Evolutionary conservation across 139 green algal species (phyloP), one percentile per base, ranked within the genome.

Genomic region (Chlamydomonas incerta): DNA sequence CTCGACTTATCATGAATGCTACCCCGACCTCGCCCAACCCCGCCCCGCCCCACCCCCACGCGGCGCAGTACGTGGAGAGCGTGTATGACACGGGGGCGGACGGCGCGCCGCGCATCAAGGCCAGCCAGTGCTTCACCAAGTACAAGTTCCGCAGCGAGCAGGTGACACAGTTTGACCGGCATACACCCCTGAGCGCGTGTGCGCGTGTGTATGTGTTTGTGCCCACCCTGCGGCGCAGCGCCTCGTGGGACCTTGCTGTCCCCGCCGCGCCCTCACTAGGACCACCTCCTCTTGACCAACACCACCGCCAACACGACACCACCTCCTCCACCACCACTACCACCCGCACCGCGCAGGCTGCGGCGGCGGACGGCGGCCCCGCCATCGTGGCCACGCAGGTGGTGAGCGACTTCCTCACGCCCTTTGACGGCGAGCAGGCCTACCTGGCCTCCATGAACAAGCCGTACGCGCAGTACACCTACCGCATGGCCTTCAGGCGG

Each of bases 121-220:
- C 93, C 55, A 95, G 84, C 55, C 95, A 96, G 85, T 96, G 94
- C 86, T 98, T 94, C 91, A 98, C 95, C 50, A 98, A 98, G 86
- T 98, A 96, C 90, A 93, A 95, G 82, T 98, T 91, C 90, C 75
- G 93, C 29, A 82, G 37, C 35, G 55, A 58, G n/a, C 34, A 67
- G 58, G 77, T 81, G 14, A 9, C 31, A 33, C 31, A n/a, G n/a
- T n/a, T n/a, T n/a, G n/a, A n/a, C n/a, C n/a, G n/a, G n/a, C n/a
- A n/a, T n/a, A n/a, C n/a, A n/a, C n/a, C n/a, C n/a, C n/a, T n/a
- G n/a, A n/a, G n/a, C n/a, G n/a, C n/a, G n/a, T n/a, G n/a, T n/a
- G n/a, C n/a, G n/a, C n/a, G n/a, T n/a, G n/a, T n/a, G n/a, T n/a
- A n/a, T n/a, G n/a, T n/a, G n/a, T n/a, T n/a, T n/a, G n/a, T n/a